Conservation (phyloP, 768 basidiomycete species). For the Dioszegia crocea region DNA sequence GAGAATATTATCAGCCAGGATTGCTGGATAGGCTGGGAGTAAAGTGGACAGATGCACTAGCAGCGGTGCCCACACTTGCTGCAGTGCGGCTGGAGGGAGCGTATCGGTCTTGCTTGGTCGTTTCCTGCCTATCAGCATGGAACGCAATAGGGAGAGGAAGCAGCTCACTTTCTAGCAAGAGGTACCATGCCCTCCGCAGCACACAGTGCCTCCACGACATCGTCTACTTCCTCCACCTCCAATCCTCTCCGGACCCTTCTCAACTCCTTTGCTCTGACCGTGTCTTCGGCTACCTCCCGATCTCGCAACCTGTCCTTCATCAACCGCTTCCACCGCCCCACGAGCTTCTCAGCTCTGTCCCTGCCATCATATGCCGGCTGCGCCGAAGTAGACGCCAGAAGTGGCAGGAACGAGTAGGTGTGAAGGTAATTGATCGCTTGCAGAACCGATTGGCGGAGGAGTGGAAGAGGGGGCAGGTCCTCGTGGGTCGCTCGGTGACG, state of each 20-base stretch:
- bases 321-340: conserved; percentile 40
- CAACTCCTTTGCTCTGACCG: conserved; percentile 49
- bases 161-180: conserved; percentile 71
- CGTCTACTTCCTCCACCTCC: conserved; percentile 66
- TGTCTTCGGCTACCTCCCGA: conserved; percentile 35
- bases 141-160: background rate
- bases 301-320: conserved; percentile 62
- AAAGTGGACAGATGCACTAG: conserved; percentile 22
- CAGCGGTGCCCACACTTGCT: conserved; percentile 40
- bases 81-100: conserved; percentile 19
- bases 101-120: conserved; percentile 16
- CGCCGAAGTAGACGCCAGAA: conserved; percentile 55
- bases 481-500: conserved; percentile 96
- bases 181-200: conserved; percentile 75
- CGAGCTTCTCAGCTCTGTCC: conserved; percentile 59
- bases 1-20: conserved; percentile 22
- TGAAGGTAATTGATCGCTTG: conserved; percentile 31
- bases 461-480: conserved; percentile 76
- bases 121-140: conserved; percentile 26
- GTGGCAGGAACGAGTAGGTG: conserved; percentile 57
- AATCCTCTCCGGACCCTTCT: conserved; percentile 40
- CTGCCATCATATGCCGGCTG: conserved; percentile 58
- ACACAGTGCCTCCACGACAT: conserved; percentile 63
- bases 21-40: conserved; percentile 5
- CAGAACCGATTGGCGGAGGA: conserved; percentile 65